Base-by-base conservation (phyloP, 2,329 filamentous ascomycete species). In the Diaporthe capsici region DNA sequence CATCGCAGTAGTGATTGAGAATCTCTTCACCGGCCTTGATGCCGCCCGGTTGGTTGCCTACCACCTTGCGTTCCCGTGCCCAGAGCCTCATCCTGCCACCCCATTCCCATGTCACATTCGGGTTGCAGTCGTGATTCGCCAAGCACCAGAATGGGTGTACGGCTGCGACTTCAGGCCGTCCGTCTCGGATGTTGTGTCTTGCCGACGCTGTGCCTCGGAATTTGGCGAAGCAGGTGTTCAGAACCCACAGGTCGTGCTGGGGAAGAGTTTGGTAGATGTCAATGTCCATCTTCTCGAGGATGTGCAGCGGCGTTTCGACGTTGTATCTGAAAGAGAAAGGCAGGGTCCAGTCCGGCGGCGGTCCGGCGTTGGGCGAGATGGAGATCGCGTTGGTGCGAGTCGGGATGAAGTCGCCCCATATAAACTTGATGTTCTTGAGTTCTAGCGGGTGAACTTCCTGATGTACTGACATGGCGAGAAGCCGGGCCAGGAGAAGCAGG, bases 81-180 rank as follows among this genome's bases (percentile, higher is more conserved):
- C 87, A 91, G 76, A 97, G 90, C 49, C 91, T 90, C 89, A 97
- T 96, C 71, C 89, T 90, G 1, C 94, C 94, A 39, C 93, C 92
- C 95, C 96, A 98, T 81, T 98, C 94, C 97, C 97, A 99, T 4
- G 91, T 91, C 53, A 98, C 95, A 83, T 98, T 98, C 12, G 97
- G 97, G 82, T 98, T 92, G 84, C 97, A 99, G 83, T 95, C 95
- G 83, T 99, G 97, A 81, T 99, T 99, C 39, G 96, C 96, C 42
- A 98, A 88, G 84, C 96, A 98, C 95, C 97, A 99, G 79, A 98
- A 92, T 2, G 96, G 95, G 85, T 98, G 96, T 39, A 98, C 96
- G 39, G 96, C 96, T 39, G 95, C 95, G 6, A 98, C 94, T 80
- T 98, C 97, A 0, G 97, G 96, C 13, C 94, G 91, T 4, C 95